Evolutionary conservation across 306 rosid species (phyloP).

Genomic region (Prunus fruticosa): DNA sequence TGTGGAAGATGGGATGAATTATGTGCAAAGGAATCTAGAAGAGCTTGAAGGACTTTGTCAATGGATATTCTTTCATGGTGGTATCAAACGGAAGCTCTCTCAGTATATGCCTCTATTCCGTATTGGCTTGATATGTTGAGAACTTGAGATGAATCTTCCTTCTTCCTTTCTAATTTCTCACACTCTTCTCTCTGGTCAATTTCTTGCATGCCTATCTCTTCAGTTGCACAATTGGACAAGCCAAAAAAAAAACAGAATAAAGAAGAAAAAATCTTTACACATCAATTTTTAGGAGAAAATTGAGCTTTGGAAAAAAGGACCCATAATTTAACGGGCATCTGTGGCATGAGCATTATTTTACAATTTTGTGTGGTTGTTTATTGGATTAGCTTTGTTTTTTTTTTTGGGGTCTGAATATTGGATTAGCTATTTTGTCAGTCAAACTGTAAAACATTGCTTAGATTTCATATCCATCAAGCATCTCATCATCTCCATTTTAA

Average conservation of each 20-base stretch:
- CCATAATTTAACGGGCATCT: no score
- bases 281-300: background rate
- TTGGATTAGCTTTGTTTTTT: no score
- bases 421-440: no score
- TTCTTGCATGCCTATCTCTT: background rate
- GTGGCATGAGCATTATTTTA: no score
- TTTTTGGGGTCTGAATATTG: no score
- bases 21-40: constrained; percentile 27
- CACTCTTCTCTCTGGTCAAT: background rate
- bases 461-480: background rate
- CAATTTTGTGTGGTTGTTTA: no score
- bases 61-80: constrained; percentile 52
- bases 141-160: background rate
- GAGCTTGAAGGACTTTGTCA: constrained; percentile 2
- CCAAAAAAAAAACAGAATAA: background rate
- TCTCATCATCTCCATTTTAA: background rate
- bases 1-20: constrained; percentile 2
- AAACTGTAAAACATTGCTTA: background rate
- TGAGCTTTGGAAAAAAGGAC: no score
- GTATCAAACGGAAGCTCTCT: constrained; percentile 30
- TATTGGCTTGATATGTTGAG: background rate
- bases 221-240: background rate
- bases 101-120: constrained; percentile 43
- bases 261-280: background rate
- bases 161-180: background rate